Base-by-base conservation (phyloP, 2,329 filamentous ascomycete genomes). In the Penicillium thymicola region DNA sequence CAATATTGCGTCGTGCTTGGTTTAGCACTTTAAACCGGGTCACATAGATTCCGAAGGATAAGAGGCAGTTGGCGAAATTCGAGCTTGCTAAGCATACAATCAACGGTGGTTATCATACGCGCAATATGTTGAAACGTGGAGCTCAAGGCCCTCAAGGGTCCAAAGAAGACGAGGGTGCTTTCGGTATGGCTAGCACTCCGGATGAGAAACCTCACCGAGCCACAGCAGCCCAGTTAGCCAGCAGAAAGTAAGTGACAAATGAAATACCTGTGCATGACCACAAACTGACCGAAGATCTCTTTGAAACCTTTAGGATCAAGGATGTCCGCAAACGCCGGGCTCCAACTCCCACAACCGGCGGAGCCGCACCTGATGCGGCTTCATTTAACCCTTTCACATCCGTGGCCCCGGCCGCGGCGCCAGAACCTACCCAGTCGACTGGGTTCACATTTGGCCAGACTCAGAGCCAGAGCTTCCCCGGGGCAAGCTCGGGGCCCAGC, bases 191-290 rank as follows among this genome's bases (percentile, higher is more conserved):
- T 16, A 51, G 72, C 32, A 74, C 74, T 52, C 71, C 72, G 28
- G 75, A 74, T 45, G 79, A 82, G 2, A 72, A 74, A 62, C 76
- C 78, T 27, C 75, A 78, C 63, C 76, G 75, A 70, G 81, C 81
- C 34, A 83, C 80, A 28, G 81, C 81, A 38, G 80, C 81, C 38
- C 81, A 83, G 70, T 49, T 83, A 70, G 81, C 81, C 32, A 72
- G 70, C 58, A 77, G 81, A 73, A 83, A 79, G 81, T 83, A 74
- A 77, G 81, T 82, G 45, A 59, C 21, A 28, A 25, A n/a, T 38
- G 7, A 25, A 21, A 13, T 42, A 16, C 21, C 18, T 13, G 28
- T 16, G 27, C 21, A 23, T 18, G 40, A 36, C n/a, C 40, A 54
- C 11, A 28, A 30, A 36, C 57, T 57, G 23, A 59, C 54, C 40